A percentile compares a stretch with the other conserved stretches of the same genome.
Evolutionary conservation across 2,329 filamentous ascomycete genomes (phyloP).

Genomic region (Stachybotrys chlorohalonatus): DNA sequence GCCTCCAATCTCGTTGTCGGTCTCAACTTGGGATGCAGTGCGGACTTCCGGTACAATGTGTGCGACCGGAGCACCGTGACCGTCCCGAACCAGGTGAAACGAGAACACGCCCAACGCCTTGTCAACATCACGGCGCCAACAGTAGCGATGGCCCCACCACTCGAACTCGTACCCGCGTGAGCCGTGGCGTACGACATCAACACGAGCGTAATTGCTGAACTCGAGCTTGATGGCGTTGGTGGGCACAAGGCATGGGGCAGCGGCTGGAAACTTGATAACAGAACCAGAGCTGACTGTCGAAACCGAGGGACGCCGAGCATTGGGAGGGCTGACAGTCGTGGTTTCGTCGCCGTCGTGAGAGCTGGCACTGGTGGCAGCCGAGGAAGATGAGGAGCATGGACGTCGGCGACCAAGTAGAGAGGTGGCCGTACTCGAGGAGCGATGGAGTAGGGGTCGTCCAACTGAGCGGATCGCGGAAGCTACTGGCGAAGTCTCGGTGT

Average conservation of each 20-base stretch:
- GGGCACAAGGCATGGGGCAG: slow-evolving; percentile 34
- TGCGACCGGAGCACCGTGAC: slow-evolving; percentile 56
- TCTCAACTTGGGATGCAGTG: slow-evolving; percentile 58
- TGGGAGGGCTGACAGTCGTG: not conserved
- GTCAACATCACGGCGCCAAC: slow-evolving; percentile 72
- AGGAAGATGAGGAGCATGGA: slow-evolving; percentile 6
- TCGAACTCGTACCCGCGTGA: slow-evolving; percentile 74
- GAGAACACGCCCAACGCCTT: slow-evolving; percentile 60
- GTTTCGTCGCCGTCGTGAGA: slow-evolving; percentile 2
- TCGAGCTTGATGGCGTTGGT: slow-evolving; percentile 82
- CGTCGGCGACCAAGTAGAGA: slow-evolving; percentile 12
- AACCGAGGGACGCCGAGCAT: slow-evolving; percentile 1
- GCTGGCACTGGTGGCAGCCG: slow-evolving; percentile 9
- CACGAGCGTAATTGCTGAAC: slow-evolving; percentile 94
- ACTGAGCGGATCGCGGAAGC: slow-evolving; percentile 40
- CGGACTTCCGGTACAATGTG: slow-evolving; percentile 78
- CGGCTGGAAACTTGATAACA: slow-evolving; percentile 14
- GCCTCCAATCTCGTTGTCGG: slow-evolving; percentile 69
- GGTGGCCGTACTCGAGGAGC: slow-evolving; percentile 12
- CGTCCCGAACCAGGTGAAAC: slow-evolving; percentile 69
- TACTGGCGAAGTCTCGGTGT: slow-evolving; percentile 30
- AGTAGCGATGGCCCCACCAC: slow-evolving; percentile 83
- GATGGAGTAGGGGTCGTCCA: slow-evolving; percentile 8
- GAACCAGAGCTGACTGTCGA: slow-evolving; percentile 5
- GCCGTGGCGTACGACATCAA: slow-evolving; percentile 66